phyloP scores from a whole-genome alignment of 345 rosid genomes.

The Corchorus capsularis region DNA sequence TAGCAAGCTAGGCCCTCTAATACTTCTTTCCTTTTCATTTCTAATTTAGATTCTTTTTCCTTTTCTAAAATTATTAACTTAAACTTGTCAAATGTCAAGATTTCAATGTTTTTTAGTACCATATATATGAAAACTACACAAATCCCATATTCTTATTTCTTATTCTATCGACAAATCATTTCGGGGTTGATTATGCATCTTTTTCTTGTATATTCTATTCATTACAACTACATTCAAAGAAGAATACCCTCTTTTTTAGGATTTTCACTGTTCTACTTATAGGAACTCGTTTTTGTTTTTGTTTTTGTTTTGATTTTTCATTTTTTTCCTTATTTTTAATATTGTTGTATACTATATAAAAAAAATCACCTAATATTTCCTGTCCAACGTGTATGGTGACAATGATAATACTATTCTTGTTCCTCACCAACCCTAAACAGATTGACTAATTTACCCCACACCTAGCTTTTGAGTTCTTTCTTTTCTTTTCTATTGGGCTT shows the following conservation, averaged over 20 bases:
- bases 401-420: conserved; percentile 1
- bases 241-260: background rate
- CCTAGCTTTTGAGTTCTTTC: background rate
- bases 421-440: conserved; percentile 21
- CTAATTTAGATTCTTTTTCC: no score
- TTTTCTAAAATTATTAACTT: no score
- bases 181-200: no score
- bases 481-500: no score
- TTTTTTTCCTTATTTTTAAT: no score
- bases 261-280: background rate
- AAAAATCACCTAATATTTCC: background rate
- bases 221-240: background rate
- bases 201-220: background rate
- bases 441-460: conserved; percentile 8
- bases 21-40: background rate
- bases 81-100: no score
- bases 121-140: no score
- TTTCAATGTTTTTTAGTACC: no score
- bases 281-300: background rate
- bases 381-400: conserved; percentile 16
- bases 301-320: background rate
- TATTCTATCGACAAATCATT: no score
- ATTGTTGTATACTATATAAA: no score
- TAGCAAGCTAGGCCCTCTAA: background rate
- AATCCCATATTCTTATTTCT: no score